phyloP scores from a whole-genome alignment of 2,329 filamentous ascomycete genomes.

The Aspergillus sp. region DNA sequence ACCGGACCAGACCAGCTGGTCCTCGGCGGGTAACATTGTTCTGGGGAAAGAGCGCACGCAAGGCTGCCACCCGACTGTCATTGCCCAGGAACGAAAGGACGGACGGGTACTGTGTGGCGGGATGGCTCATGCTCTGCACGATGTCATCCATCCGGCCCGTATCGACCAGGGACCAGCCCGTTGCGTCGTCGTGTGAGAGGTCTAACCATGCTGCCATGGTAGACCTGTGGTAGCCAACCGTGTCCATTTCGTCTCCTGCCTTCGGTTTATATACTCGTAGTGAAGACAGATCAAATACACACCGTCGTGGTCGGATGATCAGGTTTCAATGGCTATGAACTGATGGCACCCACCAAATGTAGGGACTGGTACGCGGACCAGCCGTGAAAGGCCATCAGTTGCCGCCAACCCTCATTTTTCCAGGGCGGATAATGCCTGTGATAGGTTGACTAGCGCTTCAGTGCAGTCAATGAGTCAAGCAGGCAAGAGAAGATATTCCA shows the following conservation, averaged over 20 bases:
- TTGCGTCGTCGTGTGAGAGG: conserved; percentile 2
- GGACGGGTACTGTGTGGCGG: not conserved
- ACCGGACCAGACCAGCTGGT: conserved; percentile 6
- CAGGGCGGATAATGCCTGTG: not conserved
- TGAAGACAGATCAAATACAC: not conserved
- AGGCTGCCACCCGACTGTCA: conserved; percentile 10
- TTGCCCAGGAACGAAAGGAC: conserved; percentile 16
- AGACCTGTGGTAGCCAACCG: not conserved
- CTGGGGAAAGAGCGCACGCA: conserved; percentile 15
- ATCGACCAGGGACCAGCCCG: conserved; percentile 14
- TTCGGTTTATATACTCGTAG: not conserved
- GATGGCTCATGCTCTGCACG: too few relatives aligned
- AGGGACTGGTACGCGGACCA: not conserved
- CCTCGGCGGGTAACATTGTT: conserved; percentile 17
- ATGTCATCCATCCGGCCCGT: conserved; percentile 7
- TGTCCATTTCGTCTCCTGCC: not conserved
- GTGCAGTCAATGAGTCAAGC: not conserved
- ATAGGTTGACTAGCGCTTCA: too few relatives aligned
- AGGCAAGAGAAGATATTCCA: not conserved
- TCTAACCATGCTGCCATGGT: conserved; percentile 18
- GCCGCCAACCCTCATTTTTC: not conserved
- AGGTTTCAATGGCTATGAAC: not conserved
- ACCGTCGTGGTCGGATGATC: not conserved
- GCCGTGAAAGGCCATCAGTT: not conserved
- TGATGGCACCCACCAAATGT: not conserved